Conservation (phyloP, 768 basidiomycete species). For the Lentinula boryana region DNA sequence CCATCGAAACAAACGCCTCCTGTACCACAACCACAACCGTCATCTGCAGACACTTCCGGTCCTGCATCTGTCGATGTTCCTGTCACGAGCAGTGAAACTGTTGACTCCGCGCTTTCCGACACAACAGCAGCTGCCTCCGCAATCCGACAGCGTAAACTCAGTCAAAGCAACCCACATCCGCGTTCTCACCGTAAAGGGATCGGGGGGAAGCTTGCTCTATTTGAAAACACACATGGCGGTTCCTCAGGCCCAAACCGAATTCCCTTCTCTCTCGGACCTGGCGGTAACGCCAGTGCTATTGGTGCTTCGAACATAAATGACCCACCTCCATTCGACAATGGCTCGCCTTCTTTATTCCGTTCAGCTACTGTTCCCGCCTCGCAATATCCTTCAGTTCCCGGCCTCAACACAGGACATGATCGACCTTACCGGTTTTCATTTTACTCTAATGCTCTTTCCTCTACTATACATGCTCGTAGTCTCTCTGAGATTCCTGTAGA, state of each 20-base stretch:
- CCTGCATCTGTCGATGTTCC: not conserved
- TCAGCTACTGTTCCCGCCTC: constrained; percentile 1
- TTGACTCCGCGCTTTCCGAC: not conserved
- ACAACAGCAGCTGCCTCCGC: not conserved
- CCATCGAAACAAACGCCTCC: not conserved
- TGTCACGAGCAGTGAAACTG: not conserved
- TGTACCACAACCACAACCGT: not conserved
- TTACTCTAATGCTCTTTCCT: constrained; percentile 88
- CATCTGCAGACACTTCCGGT: not conserved
- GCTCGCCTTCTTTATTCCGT: not conserved
- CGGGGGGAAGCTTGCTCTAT: constrained; percentile 85
- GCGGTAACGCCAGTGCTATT: not conserved
- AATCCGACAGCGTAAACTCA: constrained; percentile 79
- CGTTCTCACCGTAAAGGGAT: constrained; percentile 51
- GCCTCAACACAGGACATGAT: constrained; percentile 56
- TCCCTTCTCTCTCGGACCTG: constrained; percentile 6
- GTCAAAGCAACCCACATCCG: constrained; percentile 71
- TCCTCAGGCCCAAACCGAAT: constrained; percentile 4
- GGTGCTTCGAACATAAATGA: not conserved
- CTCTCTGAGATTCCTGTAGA: constrained; percentile 91
- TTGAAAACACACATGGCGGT: constrained; percentile 54
- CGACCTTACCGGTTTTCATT: constrained; percentile 97
- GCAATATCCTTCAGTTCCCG: constrained; percentile 1
- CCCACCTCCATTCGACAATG: not conserved
- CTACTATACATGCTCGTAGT: constrained; percentile 93